phyloP scores from a whole-genome alignment of 805 yeast species.

The Komagataella ulmi region DNA sequence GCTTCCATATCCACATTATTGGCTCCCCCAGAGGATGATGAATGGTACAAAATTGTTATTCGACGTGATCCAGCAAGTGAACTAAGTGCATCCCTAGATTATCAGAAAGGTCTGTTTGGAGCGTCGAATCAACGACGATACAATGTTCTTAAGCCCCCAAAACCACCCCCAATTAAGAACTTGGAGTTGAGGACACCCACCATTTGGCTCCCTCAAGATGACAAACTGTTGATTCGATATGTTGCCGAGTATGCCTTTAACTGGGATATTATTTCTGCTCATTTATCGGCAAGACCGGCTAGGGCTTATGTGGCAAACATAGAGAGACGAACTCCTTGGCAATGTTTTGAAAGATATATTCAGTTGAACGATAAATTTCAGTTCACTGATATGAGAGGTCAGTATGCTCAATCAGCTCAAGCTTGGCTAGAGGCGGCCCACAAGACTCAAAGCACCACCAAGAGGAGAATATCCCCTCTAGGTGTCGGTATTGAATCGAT shows the following conservation, averaged over 20 bases:
- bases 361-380: slow-evolving; percentile 86
- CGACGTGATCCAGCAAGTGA: slow-evolving; percentile 32
- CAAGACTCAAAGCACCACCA: slow-evolving; percentile 76
- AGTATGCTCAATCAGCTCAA: slow-evolving; percentile 71
- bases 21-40: slow-evolving; percentile 45
- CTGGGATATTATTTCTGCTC: slow-evolving; percentile 86
- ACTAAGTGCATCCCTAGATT: slow-evolving; percentile 20
- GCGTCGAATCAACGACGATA: slow-evolving; percentile 36
- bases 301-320: slow-evolving; percentile 72
- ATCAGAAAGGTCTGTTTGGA: slow-evolving; percentile 44
- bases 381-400: slow-evolving; percentile 77
- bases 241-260: slow-evolving; percentile 83
- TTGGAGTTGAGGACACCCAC: slow-evolving; percentile 82
- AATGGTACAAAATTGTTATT: slow-evolving; percentile 45
- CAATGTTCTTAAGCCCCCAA: slow-evolving; percentile 71
- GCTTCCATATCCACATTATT: slow-evolving; percentile 41
- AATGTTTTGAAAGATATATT: slow-evolving; percentile 91
- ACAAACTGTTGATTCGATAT: slow-evolving; percentile 60
- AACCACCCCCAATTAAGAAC: slow-evolving; percentile 76
- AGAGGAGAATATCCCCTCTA: slow-evolving; percentile 78
- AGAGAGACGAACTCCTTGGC: slow-evolving; percentile 97
- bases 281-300: slow-evolving; percentile 53
- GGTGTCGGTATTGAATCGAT: slow-evolving; percentile 91
- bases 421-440: slow-evolving; percentile 89
- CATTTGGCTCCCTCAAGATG: slow-evolving; percentile 94